A percentile compares a stretch with the other conserved stretches of the same genome.
Evolutionary conservation across 2,329 filamentous ascomycete genomes (phyloP).

Genomic region (Penicillium sp.): DNA sequence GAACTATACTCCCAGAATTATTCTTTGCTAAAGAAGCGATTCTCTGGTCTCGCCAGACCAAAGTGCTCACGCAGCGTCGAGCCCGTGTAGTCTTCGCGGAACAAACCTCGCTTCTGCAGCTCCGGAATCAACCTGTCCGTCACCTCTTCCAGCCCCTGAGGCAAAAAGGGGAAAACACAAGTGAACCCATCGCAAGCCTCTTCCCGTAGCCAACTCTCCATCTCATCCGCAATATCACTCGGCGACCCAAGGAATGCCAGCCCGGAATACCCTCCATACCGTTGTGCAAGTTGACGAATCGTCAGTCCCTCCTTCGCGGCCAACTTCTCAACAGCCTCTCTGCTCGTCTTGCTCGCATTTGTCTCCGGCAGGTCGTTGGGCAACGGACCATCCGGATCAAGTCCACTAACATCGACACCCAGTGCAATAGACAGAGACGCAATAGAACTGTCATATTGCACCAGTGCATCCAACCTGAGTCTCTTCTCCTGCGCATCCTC

Average conservation of each 20-base stretch:
- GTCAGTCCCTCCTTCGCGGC: slow-evolving; percentile 46
- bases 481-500: slow-evolving; percentile 49
- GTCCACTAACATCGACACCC: slow-evolving; percentile 45
- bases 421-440: slow-evolving; percentile 49
- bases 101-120: slow-evolving; percentile 49
- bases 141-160: slow-evolving; percentile 50
- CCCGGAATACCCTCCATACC: slow-evolving; percentile 49
- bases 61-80: slow-evolving; percentile 52
- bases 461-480: slow-evolving; percentile 48
- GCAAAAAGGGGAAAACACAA: slow-evolving; percentile 48
- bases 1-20: neutral
- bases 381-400: slow-evolving; percentile 49
- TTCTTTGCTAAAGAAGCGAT: slow-evolving; percentile 33
- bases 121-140: slow-evolving; percentile 47
- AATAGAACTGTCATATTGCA: slow-evolving; percentile 53
- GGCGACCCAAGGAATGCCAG: slow-evolving; percentile 51
- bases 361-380: slow-evolving; percentile 50
- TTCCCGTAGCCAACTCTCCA: slow-evolving; percentile 46
- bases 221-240: slow-evolving; percentile 45
- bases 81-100: slow-evolving; percentile 50
- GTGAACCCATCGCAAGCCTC: slow-evolving; percentile 52
- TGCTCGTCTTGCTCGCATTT: slow-evolving; percentile 50
- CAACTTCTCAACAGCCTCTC: slow-evolving; percentile 44
- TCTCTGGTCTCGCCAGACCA: slow-evolving; percentile 47
- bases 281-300: slow-evolving; percentile 49